Conservation (phyloP, 1,284 basidiomycete species). For the Leccinum ponderosum region DNA sequence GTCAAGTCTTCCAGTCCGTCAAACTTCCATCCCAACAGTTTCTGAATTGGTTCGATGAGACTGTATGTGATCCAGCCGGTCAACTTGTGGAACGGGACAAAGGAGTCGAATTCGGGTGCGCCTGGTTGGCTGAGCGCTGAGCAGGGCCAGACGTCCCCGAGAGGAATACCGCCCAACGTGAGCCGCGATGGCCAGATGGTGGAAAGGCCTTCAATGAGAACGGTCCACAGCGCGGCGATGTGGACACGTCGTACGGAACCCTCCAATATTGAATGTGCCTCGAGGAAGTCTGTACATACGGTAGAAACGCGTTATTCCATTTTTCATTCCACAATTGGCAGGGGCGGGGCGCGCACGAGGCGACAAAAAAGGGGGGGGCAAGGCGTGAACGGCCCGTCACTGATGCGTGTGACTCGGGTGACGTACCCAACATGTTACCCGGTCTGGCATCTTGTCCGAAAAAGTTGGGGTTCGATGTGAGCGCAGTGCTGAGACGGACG, state of each 20-base stretch:
- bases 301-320: slow-evolving; percentile 2
- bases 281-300: slow-evolving; percentile 64
- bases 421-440: slow-evolving; percentile 76
- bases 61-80: slow-evolving; percentile 93
- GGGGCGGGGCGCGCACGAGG: slow-evolving; percentile 3
- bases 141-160: slow-evolving; percentile 94
- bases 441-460: slow-evolving; percentile 76
- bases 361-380: not conserved
- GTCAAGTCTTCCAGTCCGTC: slow-evolving; percentile 79
- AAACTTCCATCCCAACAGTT: slow-evolving; percentile 74
- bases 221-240: slow-evolving; percentile 76
- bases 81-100: slow-evolving; percentile 95
- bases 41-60: slow-evolving; percentile 81
- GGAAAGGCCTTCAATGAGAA: slow-evolving; percentile 80
- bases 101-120: slow-evolving; percentile 41
- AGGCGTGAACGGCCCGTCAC: not conserved
- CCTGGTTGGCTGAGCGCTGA: slow-evolving; percentile 45
- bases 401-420: slow-evolving; percentile 13
- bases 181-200: slow-evolving; percentile 90
- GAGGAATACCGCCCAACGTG: slow-evolving; percentile 59
- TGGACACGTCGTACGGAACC: slow-evolving; percentile 49
- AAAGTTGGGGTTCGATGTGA: slow-evolving; percentile 61
- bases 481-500: slow-evolving; percentile 68
- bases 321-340: not conserved
- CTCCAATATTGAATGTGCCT: slow-evolving; percentile 48